Conservation (phyloP, 306 rosid species). For the Dicorynia guianensis region DNA sequence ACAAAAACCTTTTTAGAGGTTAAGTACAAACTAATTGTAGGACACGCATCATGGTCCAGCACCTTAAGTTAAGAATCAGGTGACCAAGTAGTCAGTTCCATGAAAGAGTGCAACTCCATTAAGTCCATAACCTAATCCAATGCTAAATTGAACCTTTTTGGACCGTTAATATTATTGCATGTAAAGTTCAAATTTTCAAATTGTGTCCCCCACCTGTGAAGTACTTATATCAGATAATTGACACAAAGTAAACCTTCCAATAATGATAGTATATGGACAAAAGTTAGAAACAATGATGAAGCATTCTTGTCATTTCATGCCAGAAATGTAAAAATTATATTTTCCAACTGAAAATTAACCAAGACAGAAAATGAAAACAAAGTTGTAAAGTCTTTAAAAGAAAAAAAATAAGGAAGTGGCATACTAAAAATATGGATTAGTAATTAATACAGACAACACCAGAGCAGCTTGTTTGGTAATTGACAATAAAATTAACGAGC, state of each 20-base stretch:
- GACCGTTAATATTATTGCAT: not conserved
- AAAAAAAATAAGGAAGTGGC: not conserved
- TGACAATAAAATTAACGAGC: not conserved
- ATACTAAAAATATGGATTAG: slow-evolving; percentile 13
- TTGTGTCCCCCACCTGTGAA: not conserved
- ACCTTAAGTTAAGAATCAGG: slow-evolving; percentile 26
- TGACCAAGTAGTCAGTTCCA: slow-evolving; percentile 23
- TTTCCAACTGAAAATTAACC: not conserved
- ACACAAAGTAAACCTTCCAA: not conserved
- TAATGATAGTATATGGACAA: not conserved
- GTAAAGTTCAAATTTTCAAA: not conserved
- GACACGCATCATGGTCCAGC: slow-evolving; percentile 29
- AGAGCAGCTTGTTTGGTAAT: not conserved
- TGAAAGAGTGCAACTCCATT: not conserved
- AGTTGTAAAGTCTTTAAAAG: not conserved
- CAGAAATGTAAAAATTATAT: not conserved
- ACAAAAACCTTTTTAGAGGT: slow-evolving; percentile 26
- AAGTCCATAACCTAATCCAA: slow-evolving; percentile 21
- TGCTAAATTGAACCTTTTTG: slow-evolving; percentile 5
- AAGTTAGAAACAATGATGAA: slow-evolving; percentile 8
- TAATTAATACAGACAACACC: not conserved
- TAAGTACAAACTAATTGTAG: slow-evolving; percentile 16
- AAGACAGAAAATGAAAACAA: not conserved
- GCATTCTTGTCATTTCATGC: not conserved
- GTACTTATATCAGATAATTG: not conserved